These are phyloP conservation scores for Trametes hirsuta DNA, from an alignment of 1,284 basidiomycete species.

Conservation along the genomic window DNA sequence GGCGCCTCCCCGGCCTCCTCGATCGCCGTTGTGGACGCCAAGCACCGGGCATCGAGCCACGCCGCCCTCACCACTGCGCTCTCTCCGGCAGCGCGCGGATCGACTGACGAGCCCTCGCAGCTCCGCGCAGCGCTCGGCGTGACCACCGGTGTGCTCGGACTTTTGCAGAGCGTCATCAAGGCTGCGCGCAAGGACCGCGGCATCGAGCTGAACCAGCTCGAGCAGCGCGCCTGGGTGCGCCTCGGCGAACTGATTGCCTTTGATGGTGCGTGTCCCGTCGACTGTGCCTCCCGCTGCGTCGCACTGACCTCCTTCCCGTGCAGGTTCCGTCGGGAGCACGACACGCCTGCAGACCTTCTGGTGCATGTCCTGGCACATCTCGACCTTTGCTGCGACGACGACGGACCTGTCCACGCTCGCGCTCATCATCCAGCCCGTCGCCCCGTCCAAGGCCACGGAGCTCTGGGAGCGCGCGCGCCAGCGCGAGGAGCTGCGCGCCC, in stretches of 20 bases:
- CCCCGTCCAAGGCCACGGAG: conserved; percentile 40
- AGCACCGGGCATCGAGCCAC: conserved; percentile 25
- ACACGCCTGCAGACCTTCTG: conserved; percentile 55
- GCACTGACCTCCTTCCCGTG: neutral
- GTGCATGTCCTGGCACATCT: conserved; percentile 48
- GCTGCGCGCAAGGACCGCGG: conserved; percentile 33
- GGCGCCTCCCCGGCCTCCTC: neutral
- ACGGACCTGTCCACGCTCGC: conserved; percentile 61
- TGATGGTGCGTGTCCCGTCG: conserved; percentile 35
- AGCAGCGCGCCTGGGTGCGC: conserved; percentile 55
- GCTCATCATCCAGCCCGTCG: conserved; percentile 50
- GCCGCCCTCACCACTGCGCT: conserved; percentile 40
- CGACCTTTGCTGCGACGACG: conserved; percentile 41
- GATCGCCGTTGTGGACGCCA: neutral
- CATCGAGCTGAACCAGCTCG: conserved; percentile 47
- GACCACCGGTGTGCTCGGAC: conserved; percentile 43
- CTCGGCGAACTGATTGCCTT: conserved; percentile 56
- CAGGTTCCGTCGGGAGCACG: conserved; percentile 41
- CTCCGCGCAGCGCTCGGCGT: conserved; percentile 47
- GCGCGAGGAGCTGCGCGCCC: conserved; percentile 42
- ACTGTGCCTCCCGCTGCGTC: neutral
- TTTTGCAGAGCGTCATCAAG: conserved; percentile 40
- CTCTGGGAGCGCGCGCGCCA: conserved; percentile 37
- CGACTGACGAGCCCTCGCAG: conserved; percentile 40
- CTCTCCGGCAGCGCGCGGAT: conserved; percentile 37